A percentile compares a stretch with the other conserved stretches of the same genome.
phyloP scores from a whole-genome alignment of 1,139 yeast species.

The Yamadazyma sp. region DNA sequence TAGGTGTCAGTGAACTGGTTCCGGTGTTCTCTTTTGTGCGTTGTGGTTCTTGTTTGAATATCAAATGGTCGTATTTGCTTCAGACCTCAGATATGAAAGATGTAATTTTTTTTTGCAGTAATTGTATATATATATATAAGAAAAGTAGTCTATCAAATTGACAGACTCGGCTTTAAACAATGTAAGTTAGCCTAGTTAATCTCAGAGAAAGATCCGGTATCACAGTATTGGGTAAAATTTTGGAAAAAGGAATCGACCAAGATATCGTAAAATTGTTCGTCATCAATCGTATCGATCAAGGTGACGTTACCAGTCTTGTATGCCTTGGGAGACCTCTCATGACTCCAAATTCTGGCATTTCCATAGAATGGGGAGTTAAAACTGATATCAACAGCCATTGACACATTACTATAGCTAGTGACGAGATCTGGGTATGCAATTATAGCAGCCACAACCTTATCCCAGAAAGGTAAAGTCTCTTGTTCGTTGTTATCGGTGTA shows the following conservation, averaged over 20 bases:
- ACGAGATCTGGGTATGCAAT: constrained; percentile 35
- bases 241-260: constrained; percentile 28
- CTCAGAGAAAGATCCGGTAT: constrained; percentile 7
- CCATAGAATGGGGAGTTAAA: constrained; percentile 43
- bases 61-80: too few species aligned
- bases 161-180: too few species aligned
- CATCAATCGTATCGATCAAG: constrained; percentile 27
- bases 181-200: too few species aligned
- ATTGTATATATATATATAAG: too few species aligned
- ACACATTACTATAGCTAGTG: constrained; percentile 22
- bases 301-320: constrained; percentile 35
- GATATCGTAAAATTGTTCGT: constrained; percentile 24
- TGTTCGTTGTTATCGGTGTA: constrained; percentile 20
- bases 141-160: too few species aligned
- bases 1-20: too few species aligned
- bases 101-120: too few species aligned
- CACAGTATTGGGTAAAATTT: constrained; percentile 36
- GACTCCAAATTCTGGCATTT: constrained; percentile 31
- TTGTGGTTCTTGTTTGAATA: too few species aligned
- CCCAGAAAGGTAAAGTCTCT: constrained; percentile 40
- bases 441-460: constrained; percentile 34
- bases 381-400: constrained; percentile 35
- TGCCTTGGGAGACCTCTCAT: constrained; percentile 27
- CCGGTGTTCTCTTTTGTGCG: too few species aligned
- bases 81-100: too few species aligned